These are phyloP conservation scores for Brasilioporus rufonigricans DNA, from an alignment of 768 basidiomycete genomes.

Conservation along the genomic window DNA sequence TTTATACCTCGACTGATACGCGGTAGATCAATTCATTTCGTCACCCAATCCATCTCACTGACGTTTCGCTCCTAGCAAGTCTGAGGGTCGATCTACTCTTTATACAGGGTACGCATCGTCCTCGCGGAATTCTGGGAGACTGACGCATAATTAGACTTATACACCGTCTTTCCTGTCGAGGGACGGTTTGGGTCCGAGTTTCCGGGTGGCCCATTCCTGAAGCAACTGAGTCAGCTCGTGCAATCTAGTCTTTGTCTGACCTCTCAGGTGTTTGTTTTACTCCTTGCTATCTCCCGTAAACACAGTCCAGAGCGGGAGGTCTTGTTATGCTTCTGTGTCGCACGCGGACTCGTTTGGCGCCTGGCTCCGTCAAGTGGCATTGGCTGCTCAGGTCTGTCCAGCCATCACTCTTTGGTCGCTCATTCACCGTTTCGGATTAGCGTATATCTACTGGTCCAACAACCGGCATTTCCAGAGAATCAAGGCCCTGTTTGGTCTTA, in stretches of 20 bases:
- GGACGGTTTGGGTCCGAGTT: conserved; percentile 32
- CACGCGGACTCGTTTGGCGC: conserved; percentile 32
- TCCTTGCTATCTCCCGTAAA: conserved; percentile 16
- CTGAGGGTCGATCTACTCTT: conserved; percentile 22
- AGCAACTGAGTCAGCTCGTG: conserved; percentile 22
- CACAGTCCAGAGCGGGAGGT: conserved; percentile 27
- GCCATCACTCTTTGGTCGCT: background rate
- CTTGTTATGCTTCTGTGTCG: conserved; percentile 27
- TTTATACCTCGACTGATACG: conserved; percentile 39
- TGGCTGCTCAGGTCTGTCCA: conserved; percentile 34
- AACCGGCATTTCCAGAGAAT: conserved; percentile 39
- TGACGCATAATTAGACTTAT: conserved; percentile 13
- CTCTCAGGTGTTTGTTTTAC: conserved; percentile 24
- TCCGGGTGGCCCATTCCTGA: conserved; percentile 36
- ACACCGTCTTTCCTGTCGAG: conserved; percentile 12
- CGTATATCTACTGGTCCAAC: conserved; percentile 40
- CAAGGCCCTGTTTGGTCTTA: conserved; percentile 36
- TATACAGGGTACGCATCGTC: conserved; percentile 14
- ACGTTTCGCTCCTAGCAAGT: conserved; percentile 21
- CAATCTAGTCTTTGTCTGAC: conserved; percentile 24
- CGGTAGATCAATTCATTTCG: conserved; percentile 24
- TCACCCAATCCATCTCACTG: conserved; percentile 6
- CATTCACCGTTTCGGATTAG: conserved; percentile 17
- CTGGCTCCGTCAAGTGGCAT: conserved; percentile 35
- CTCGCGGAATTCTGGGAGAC: background rate